Evolutionary conservation across 805 yeast species (phyloP), one percentile per base, ranked within the genome.

Genomic region (Candida vaughaniae): DNA sequence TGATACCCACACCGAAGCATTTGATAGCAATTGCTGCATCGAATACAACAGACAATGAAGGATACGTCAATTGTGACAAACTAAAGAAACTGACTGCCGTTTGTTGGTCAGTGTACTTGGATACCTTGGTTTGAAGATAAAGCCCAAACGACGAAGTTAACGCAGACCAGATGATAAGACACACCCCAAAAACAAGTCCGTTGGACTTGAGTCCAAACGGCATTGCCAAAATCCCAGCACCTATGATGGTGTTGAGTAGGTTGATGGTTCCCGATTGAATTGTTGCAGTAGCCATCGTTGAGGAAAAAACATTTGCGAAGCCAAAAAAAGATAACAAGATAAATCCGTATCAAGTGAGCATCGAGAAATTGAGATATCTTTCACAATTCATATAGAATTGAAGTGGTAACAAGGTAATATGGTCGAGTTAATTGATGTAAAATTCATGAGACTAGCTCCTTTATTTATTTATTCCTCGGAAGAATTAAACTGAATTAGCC

Each of bases 1-100:
- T 73, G 10, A 85, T 66, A 3, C 82, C 82, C 12, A 82, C 89
- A 16, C 95, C 95, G 60, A 81, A 85, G 55, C 91, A 83, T 60
- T 85, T 89, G 31, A 83, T 66, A 22, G 82, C 77, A 55, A 85
- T 83, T 23, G 88, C 84, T 16, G 80, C 58, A 59, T 85, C 93
- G 52, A 85, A 85, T n/a, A 84, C 51, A 5, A 84, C 71, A 4
- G 84, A 69, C 18, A 83, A 56, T n/a, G 70, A 71, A 1, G 93
- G 93, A 49, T 83, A 84, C 0, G 91, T 81, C 41, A 84, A 53
- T 45, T 69, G 73, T 22, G 72, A 64, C 44, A 69, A 60, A 47
- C 73, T 67, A 47, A 69, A 69, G 45, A 64, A 69, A 28, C 70
- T 63, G 22, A 67, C 72, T 2, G 69, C 64, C 4, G 60, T 65